A percentile compares a stretch with the other conserved stretches of the same genome.
These are phyloP conservation scores for Aspergillus sp. DNA, from an alignment of 2,329 filamentous ascomycete species.

Conservation along the genomic window DNA sequence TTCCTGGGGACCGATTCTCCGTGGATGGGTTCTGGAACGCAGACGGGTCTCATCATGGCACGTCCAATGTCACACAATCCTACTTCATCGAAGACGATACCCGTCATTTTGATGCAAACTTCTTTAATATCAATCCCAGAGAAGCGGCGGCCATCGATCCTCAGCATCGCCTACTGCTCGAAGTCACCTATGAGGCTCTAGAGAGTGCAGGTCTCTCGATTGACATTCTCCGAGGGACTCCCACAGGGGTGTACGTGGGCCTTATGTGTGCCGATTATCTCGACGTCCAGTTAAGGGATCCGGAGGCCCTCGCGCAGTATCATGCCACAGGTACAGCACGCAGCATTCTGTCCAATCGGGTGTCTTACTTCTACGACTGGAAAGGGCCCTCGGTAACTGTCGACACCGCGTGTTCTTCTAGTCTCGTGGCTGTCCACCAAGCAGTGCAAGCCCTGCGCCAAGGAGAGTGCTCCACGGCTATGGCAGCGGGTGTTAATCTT, in stretches of 20 bases:
- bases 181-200: slow-evolving; percentile 11
- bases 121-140: slow-evolving; percentile 9
- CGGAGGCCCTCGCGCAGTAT: slow-evolving; percentile 1
- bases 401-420: slow-evolving; percentile 47
- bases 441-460: slow-evolving; percentile 26
- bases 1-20: slow-evolving; percentile 6
- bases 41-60: slow-evolving; percentile 7
- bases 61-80: neutral
- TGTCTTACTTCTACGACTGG: slow-evolving; percentile 29
- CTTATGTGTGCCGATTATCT: slow-evolving; percentile 9
- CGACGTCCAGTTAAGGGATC: slow-evolving; percentile 1
- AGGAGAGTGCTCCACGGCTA: slow-evolving; percentile 22
- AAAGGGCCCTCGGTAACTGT: slow-evolving; percentile 40
- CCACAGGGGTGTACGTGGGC: slow-evolving; percentile 9
- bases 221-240: neutral
- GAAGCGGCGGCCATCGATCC: slow-evolving; percentile 17
- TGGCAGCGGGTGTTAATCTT: slow-evolving; percentile 10
- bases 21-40: slow-evolving; percentile 4
- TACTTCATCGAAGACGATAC: slow-evolving; percentile 11
- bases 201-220: slow-evolving; percentile 8
- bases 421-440: slow-evolving; percentile 33
- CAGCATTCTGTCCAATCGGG: slow-evolving; percentile 37
- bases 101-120: slow-evolving; percentile 5
- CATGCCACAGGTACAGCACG: slow-evolving; percentile 25
- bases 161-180: slow-evolving; percentile 11